Conservation (phyloP, 139 green algal genomes). For the Pseudopediastrum boryanum region DNA sequence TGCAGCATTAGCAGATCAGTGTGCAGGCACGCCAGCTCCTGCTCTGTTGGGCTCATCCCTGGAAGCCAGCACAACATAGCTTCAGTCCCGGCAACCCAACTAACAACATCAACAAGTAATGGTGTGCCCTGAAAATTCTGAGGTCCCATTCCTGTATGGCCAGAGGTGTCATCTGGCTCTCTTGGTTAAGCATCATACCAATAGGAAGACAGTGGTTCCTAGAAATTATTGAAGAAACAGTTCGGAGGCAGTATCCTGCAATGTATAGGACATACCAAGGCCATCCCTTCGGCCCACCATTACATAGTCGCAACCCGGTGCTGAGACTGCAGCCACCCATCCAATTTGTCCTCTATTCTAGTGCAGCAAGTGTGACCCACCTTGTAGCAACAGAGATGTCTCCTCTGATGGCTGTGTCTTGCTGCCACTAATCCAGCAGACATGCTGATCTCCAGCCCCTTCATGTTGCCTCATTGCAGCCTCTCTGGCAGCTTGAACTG, state of each 20-base stretch:
- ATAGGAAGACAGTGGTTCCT: neutral
- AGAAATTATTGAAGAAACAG: neutral
- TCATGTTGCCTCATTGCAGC: conserved; percentile 33
- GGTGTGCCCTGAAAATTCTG: neutral
- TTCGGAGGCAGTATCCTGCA: neutral
- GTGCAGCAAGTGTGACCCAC: conserved; percentile 5
- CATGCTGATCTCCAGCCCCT: conserved; percentile 43
- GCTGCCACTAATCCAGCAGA: conserved; percentile 60
- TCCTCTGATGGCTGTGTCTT: conserved; percentile 49
- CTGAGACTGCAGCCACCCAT: neutral
- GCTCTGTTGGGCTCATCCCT: conserved; percentile 61
- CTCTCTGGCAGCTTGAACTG: conserved; percentile 34
- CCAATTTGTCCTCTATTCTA: neutral
- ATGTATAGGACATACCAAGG: neutral
- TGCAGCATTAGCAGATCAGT: conserved; percentile 56
- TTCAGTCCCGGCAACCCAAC: neutral
- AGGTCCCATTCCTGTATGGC: neutral
- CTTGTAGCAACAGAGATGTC: conserved; percentile 35
- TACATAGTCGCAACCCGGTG: too few relatives aligned
- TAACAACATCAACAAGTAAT: neutral
- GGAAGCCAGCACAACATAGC: neutral
- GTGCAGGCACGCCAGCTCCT: conserved; percentile 69
- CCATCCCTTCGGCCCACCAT: too few relatives aligned
- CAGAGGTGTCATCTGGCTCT: neutral
- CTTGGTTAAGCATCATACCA: neutral